Evolutionary conservation across 371 early-diverging fungal genomes (phyloP).

Genomic region (Syncephalastrum monosporum): DNA sequence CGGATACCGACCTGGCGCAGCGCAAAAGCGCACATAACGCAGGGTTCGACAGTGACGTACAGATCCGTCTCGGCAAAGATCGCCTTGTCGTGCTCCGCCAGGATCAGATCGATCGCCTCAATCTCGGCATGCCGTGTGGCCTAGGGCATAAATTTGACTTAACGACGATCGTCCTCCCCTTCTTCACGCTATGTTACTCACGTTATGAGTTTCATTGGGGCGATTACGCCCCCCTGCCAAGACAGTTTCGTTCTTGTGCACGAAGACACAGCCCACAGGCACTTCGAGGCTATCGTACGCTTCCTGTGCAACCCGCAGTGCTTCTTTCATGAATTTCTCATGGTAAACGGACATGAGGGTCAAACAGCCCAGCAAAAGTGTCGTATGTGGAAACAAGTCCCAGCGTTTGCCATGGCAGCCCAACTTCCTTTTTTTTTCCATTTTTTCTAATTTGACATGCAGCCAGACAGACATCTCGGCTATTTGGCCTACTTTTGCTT

Average conservation of each 20-base stretch:
- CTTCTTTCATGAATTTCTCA: slow-evolving; percentile 39
- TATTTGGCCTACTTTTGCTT: no score
- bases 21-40: slow-evolving; percentile 98
- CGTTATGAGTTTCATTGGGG: slow-evolving; percentile 87
- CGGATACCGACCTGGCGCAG: slow-evolving; percentile 78
- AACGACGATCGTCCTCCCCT: background rate
- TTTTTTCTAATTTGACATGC: no score
- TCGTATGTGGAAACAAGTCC: no score
- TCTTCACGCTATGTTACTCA: slow-evolving; percentile 32
- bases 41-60: slow-evolving; percentile 99
- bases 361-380: no score
- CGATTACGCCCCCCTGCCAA: slow-evolving; percentile 79
- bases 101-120: slow-evolving; percentile 82
- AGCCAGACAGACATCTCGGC: no score
- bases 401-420: no score
- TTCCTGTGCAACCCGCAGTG: slow-evolving; percentile 65
- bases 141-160: slow-evolving; percentile 33
- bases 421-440: no score
- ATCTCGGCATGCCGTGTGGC: slow-evolving; percentile 93
- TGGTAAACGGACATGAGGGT: slow-evolving; percentile 25
- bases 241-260: slow-evolving; percentile 56
- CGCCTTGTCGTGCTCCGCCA: slow-evolving; percentile 32
- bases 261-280: slow-evolving; percentile 99
- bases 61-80: slow-evolving; percentile 67
- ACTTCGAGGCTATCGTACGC: slow-evolving; percentile 90